Evolutionary conservation across 306 rosid species (phyloP).

Genomic region (Rubus parviflorus): DNA sequence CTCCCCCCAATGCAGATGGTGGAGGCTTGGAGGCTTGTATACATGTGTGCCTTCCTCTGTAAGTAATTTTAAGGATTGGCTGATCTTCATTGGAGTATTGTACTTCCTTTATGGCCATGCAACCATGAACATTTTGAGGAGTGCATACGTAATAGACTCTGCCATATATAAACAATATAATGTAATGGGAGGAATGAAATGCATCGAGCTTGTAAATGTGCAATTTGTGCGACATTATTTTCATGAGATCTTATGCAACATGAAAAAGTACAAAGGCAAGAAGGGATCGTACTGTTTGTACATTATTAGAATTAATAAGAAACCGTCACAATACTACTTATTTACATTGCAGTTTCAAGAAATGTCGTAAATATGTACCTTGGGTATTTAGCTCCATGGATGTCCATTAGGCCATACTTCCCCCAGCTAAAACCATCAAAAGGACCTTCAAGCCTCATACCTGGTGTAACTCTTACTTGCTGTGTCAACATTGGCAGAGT

Average conservation of each 20-base stretch:
- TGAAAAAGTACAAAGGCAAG: too few species aligned
- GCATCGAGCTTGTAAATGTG: background rate
- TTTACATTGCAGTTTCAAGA: background rate
- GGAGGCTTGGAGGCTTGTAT: too few species aligned
- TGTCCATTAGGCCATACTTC: conserved; percentile 31
- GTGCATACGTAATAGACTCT: conserved; percentile 43
- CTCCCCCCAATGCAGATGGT: background rate
- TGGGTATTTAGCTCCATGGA: conserved; percentile 66
- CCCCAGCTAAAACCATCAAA: conserved; percentile 81
- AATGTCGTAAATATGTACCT: conserved; percentile 34
- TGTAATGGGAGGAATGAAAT: background rate
- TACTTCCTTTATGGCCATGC: conserved; percentile 43
- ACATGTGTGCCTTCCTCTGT: conserved; percentile 8
- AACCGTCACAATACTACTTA: background rate
- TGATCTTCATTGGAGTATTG: conserved; percentile 27
- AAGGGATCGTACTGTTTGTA: background rate
- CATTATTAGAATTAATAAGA: too few species aligned
- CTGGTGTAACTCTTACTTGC: conserved; percentile 49
- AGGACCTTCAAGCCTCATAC: conserved; percentile 62
- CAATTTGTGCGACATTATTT: background rate
- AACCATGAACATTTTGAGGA: conserved; percentile 26
- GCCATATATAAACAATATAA: background rate
- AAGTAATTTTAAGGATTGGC: conserved; percentile 23
- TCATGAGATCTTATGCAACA: background rate
- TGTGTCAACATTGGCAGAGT: conserved; percentile 54